phyloP scores from a whole-genome alignment of 495 filamentous ascomycete genomes.

The Xylaria cubensis region DNA sequence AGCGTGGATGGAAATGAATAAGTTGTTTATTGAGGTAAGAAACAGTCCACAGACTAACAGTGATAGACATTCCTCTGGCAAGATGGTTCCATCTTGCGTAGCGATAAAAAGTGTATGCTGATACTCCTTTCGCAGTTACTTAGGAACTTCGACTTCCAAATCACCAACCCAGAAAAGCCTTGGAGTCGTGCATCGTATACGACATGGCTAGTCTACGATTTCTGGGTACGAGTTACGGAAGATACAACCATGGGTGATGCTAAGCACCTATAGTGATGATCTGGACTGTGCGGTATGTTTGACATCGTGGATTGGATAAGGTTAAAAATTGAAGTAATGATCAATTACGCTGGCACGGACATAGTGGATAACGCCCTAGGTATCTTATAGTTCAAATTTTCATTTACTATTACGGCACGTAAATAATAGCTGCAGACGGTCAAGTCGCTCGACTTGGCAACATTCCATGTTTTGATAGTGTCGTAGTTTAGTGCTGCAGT shows the following conservation, averaged over 20 bases:
- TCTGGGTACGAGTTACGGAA: conserved; percentile 30
- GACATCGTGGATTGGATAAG: background rate
- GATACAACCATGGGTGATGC: conserved; percentile 5
- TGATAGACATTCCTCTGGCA: background rate
- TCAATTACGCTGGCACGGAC: background rate
- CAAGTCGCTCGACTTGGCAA: no score
- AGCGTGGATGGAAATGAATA: conserved; percentile 59
- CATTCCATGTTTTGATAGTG: no score
- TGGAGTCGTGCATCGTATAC: conserved; percentile 35
- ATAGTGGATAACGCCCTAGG: background rate
- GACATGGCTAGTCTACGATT: conserved; percentile 32
- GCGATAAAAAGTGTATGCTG: background rate
- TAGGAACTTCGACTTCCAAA: conserved; percentile 59
- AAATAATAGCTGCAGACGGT: no score
- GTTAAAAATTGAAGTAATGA: background rate
- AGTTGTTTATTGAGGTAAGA: conserved; percentile 61
- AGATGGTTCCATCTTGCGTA: background rate
- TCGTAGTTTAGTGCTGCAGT: no score
- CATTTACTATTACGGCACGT: no score
- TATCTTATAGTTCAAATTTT: background rate
- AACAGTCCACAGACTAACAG: background rate
- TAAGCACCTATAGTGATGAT: background rate
- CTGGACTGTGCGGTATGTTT: background rate
- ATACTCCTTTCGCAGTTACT: conserved; percentile 47
- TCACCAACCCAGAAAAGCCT: conserved; percentile 56